Conservation (phyloP, 73 alveolate species). For the Blepharisma stoltei region DNA sequence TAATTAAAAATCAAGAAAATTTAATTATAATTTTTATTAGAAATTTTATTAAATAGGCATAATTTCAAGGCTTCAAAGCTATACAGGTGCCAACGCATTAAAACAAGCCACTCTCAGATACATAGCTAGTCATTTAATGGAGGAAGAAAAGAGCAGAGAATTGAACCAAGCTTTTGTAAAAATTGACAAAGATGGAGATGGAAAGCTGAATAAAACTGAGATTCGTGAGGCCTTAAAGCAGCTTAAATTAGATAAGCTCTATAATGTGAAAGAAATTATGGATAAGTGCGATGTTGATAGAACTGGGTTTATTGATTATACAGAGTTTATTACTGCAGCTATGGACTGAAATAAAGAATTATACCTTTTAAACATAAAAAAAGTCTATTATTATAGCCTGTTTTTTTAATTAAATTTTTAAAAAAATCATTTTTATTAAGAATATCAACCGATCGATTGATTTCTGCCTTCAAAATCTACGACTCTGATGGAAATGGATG, state of each 20-base stretch:
- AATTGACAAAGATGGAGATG: conserved; percentile 76
- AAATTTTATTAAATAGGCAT: too few species aligned
- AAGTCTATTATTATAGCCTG: too few species aligned
- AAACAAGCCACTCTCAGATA: conserved; percentile 47
- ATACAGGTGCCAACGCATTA: neutral
- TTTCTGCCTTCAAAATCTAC: conserved; percentile 45
- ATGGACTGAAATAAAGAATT: conserved; percentile 39
- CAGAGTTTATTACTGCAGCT: conserved; percentile 52
- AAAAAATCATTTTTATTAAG: too few species aligned
- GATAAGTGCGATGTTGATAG: conserved; percentile 47
- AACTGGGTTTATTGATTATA: conserved; percentile 50
- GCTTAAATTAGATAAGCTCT: conserved; percentile 27
- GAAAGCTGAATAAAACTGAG: conserved; percentile 68
- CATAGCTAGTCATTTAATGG: conserved; percentile 41
- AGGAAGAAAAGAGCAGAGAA: conserved; percentile 45
- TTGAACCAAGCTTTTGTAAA: conserved; percentile 58
- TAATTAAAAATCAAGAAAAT: too few species aligned
- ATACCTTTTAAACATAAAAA: too few species aligned
- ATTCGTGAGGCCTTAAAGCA: conserved; percentile 43
- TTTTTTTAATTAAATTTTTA: too few species aligned
- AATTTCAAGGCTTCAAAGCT: too few species aligned
- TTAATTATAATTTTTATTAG: too few species aligned
- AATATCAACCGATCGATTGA: conserved; percentile 46
- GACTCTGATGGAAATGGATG: conserved; percentile 50
- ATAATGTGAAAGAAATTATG: conserved; percentile 41